Evolutionary conservation across 169 alveolate genomes (phyloP), one percentile per base, ranked within the genome.

Genomic region (Sarcocystis neurona): DNA sequence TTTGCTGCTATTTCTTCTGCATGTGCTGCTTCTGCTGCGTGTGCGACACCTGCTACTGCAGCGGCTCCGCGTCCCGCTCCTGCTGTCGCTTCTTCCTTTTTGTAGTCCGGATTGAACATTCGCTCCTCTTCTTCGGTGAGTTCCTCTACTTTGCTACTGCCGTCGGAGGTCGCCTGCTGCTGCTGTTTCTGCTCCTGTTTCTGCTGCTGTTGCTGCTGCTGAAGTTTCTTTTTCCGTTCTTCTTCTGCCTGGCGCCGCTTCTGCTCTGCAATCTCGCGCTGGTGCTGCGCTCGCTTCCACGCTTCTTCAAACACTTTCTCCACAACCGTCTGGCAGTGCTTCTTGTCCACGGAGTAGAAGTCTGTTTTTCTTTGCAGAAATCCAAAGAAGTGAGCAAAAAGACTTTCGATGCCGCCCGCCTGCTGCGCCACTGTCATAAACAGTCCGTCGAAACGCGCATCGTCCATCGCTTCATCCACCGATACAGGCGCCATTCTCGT

Each of bases 281-380:
- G 88, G n/a, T 93, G 96, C 86, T 91, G 91, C 74, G 91, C 92
- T 43, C 90, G 87, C 86, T 70, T 78, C 63, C 66, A 74, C 60
- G 94, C 78, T 77, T 95, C 94, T 89, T 92, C 96, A 86, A 94
- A 96, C 87, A 94, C 92, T 88, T 93, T 94, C 88, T 90, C 92
- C 75, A 87, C 89, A 82, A 58, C 80, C 56, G 48, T 91, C 39
- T 82, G 74, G 92, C 90, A 89, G 75, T 66, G 85, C 41, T 89
- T 84, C 78, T 91, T 90, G 60, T 89, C 94, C 80, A 90, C 95
- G 50, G 84, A 89, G 92, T 93, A 97, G 94, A 98, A 98, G 93
- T 98, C 99, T 34, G 99, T 98, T 93, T 97, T 98, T 68, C 99
- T 92, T 72, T 96, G 95, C 90, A 98, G 94, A 93, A 98, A 98